These are phyloP conservation scores for Dentipellis fragilis DNA, from an alignment of 768 basidiomycete species.

Conservation along the genomic window DNA sequence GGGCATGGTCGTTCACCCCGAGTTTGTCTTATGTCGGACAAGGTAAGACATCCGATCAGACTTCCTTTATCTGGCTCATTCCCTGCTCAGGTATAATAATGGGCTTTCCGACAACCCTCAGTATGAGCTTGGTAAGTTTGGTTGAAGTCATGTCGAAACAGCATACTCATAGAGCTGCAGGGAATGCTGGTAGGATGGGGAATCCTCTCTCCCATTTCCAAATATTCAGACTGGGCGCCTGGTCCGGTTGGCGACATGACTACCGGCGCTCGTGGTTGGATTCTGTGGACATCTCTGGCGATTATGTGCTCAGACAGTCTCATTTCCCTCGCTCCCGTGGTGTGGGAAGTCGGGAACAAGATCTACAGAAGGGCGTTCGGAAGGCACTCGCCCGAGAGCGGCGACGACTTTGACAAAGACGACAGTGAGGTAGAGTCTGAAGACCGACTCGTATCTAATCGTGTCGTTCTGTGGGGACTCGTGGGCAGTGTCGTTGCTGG, in stretches of 20 bases:
- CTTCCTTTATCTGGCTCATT: conserved; percentile 1
- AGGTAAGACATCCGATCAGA: conserved; percentile 32
- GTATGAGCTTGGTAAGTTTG: conserved; percentile 73
- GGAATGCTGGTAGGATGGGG: conserved; percentile 98
- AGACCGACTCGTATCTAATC: conserved; percentile 70
- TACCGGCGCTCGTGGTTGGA: conserved; percentile 88
- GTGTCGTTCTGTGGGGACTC: conserved; percentile 71
- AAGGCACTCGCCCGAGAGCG: conserved; percentile 1
- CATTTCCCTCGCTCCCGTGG: conserved; percentile 74
- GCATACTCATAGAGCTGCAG: conserved; percentile 24
- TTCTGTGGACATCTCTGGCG: conserved; percentile 91
- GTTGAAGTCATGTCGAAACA: not conserved
- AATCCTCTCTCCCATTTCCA: conserved; percentile 81
- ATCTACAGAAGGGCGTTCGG: conserved; percentile 13
- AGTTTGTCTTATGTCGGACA: conserved; percentile 90
- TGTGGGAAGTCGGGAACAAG: conserved; percentile 38
- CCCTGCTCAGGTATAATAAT: conserved; percentile 73
- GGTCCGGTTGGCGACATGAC: conserved; percentile 84
- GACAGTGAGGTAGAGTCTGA: conserved; percentile 67
- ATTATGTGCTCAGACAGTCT: conserved; percentile 93
- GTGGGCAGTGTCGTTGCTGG: conserved; percentile 52
- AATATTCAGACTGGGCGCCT: conserved; percentile 82
- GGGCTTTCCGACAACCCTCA: conserved; percentile 90
- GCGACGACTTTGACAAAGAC: conserved; percentile 22
- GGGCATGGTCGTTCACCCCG: conserved; percentile 92